A percentile compares a stretch with the other conserved stretches of the same genome.
phyloP scores from a whole-genome alignment of 495 filamentous ascomycete genomes.

The Hypoxylon fuscum region DNA sequence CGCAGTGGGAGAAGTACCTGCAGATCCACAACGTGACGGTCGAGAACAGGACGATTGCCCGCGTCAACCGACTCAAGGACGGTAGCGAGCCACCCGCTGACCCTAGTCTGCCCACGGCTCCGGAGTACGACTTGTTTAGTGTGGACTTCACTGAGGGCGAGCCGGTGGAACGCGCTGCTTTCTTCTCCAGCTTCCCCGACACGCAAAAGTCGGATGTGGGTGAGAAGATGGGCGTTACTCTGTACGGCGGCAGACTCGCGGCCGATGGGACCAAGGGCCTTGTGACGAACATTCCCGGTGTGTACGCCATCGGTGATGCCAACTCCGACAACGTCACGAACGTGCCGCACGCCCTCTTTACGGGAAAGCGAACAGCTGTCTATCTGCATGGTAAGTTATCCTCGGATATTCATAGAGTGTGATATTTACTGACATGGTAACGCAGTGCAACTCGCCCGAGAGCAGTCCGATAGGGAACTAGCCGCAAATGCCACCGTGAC shows the following conservation, averaged over 20 bases:
- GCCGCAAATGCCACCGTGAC: slow-evolving; percentile 32
- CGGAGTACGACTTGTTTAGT: slow-evolving; percentile 60
- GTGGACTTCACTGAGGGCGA: slow-evolving; percentile 61
- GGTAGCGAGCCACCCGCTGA: slow-evolving; percentile 51
- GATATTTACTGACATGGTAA: slow-evolving; percentile 7
- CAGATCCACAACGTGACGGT: slow-evolving; percentile 57
- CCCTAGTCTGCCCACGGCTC: slow-evolving; percentile 46
- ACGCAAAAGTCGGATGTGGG: slow-evolving; percentile 52
- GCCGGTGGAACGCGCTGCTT: slow-evolving; percentile 55
- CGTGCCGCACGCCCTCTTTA: slow-evolving; percentile 68
- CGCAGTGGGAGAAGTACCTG: slow-evolving; percentile 58
- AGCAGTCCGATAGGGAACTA: slow-evolving; percentile 29
- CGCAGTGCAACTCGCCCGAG: slow-evolving; percentile 42
- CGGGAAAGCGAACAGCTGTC: slow-evolving; percentile 64
- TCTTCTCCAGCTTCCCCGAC: slow-evolving; percentile 60
- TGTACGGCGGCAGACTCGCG: slow-evolving; percentile 57
- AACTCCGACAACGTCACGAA: slow-evolving; percentile 67
- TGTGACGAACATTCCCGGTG: slow-evolving; percentile 57
- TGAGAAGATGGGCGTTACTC: slow-evolving; percentile 51
- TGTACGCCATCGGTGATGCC: slow-evolving; percentile 65
- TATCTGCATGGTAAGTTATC: slow-evolving; percentile 61
- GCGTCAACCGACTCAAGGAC: slow-evolving; percentile 57
- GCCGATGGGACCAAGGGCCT: slow-evolving; percentile 51
- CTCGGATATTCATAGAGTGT: not conserved
- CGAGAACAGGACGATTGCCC: slow-evolving; percentile 62